Percentiles rank a stretch among this genome's conserved stretches.
Conservation (phyloP, 805 yeast species). For the Ogataea glucozyma region DNA sequence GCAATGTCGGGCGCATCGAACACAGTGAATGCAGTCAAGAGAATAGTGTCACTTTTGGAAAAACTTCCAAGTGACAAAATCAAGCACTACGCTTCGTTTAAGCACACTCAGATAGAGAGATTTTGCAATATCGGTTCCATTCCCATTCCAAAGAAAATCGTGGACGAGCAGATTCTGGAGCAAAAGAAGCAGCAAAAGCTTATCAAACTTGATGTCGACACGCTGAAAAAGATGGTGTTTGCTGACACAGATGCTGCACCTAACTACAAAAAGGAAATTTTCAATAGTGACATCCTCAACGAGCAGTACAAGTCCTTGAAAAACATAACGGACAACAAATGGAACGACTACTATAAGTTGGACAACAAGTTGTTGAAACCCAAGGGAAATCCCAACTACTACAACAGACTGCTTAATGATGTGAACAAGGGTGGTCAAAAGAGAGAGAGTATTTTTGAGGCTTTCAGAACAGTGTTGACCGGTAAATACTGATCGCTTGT, state of each 20-base stretch:
- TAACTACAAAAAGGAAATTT: slow-evolving; percentile 48
- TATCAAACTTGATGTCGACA: slow-evolving; percentile 35
- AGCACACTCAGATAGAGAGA: slow-evolving; percentile 61
- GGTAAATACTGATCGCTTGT: slow-evolving; percentile 53
- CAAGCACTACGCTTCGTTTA: slow-evolving; percentile 69
- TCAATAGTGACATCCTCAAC: slow-evolving; percentile 46
- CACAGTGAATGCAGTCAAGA: slow-evolving; percentile 40
- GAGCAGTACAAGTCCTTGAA: slow-evolving; percentile 61
- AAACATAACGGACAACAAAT: slow-evolving; percentile 59
- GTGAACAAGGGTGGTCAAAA: slow-evolving; percentile 60
- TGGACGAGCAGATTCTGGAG: slow-evolving; percentile 34
- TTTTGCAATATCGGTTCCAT: slow-evolving; percentile 53
- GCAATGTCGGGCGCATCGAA: slow-evolving; percentile 10
- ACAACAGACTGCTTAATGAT: slow-evolving; percentile 67
- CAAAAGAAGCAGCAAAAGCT: slow-evolving; percentile 39
- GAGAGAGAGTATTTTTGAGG: slow-evolving; percentile 64
- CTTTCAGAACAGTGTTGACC: slow-evolving; percentile 71
- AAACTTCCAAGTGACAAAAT: slow-evolving; percentile 69
- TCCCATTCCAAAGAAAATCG: slow-evolving; percentile 39
- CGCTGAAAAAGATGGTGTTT: slow-evolving; percentile 42
- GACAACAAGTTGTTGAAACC: slow-evolving; percentile 71
- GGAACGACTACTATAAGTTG: slow-evolving; percentile 60
- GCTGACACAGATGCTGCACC: slow-evolving; percentile 37
- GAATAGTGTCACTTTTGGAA: slow-evolving; percentile 57
- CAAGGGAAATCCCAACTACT: slow-evolving; percentile 83